Base-by-base conservation (phyloP, 495 filamentous ascomycete genomes). In the Tetracladium marchalianum region DNA sequence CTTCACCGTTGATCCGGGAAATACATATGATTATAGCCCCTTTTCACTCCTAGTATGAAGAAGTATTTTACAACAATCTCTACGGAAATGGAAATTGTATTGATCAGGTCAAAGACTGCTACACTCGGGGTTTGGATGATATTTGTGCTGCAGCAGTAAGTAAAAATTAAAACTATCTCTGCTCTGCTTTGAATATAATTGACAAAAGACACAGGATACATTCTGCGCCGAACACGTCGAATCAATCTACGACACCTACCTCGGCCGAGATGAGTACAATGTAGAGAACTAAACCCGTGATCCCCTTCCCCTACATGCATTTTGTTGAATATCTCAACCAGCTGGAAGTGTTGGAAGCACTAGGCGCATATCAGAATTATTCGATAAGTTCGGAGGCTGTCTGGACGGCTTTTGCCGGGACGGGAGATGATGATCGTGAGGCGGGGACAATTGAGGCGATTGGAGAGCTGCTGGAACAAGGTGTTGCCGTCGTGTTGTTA, bases 11-110 rank as follows among this genome's bases (percentile, higher is more conserved):
- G 47, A 4, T 10, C 52, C 44, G 16, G 75, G 76, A 5, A 82
- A 81, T 62, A 76, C 77, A 0, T 81, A 81, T 48, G 72, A 78
- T 54, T 77, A 72, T 41, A 54, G 59, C 5, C 70, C 70, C n/a
- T 76, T n/a, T n/a, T 66, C 60, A 73, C 67, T 53, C 56, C 59
- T 7, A 62, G 67, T 1, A 55, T 66, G 31, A 59, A 68, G 32
- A 54, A 58, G 6, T 71, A 55, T 68, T 78, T 55, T 81, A 76
- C 59, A 78, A 80, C 59, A 73, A 73, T 40, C 50, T 81, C 24
- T 83, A 80, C 52, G 79, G 78, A 11, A 51, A 61, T 4, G 78
- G 72, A 4, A 83, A 82, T 43, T 85, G 82, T 58, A 62, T 76
- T 19, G 81, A 83, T 43, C 62, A 62, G 45, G 70, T 82, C 37